A percentile compares a stretch with the other conserved stretches of the same genome.
Conservation (phyloP, 257 asterid genomes). For the Fraxinus pennsylvanica region DNA sequence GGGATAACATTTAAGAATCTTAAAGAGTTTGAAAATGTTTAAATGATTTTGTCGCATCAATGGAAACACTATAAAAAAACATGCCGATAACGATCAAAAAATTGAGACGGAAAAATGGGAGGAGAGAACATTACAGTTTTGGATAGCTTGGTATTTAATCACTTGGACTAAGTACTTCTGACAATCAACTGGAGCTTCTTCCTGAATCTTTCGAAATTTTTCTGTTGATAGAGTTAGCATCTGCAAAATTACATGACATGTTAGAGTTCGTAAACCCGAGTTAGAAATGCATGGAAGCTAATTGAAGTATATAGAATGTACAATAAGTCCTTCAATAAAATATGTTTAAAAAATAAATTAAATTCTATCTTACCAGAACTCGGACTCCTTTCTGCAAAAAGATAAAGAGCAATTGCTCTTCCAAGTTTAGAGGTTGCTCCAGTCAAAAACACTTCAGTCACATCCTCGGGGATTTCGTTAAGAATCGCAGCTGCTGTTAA, state of each 20-base stretch:
- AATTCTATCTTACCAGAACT: constrained; percentile 55
- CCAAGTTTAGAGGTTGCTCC: constrained; percentile 98
- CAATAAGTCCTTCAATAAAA: too few species aligned
- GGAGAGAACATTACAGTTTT: constrained; percentile 45
- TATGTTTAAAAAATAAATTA: too few species aligned
- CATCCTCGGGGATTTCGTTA: constrained; percentile 58
- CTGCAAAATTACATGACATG: constrained; percentile 35
- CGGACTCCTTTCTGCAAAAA: constrained; percentile 61
- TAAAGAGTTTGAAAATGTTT: too few species aligned
- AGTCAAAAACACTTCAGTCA: constrained; percentile 71
- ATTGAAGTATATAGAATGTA: too few species aligned
- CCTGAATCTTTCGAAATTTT: constrained; percentile 68
- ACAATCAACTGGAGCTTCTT: constrained; percentile 65
- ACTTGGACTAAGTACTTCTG: constrained; percentile 76
- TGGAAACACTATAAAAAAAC: too few species aligned
- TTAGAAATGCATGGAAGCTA: neutral
- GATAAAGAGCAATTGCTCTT: constrained; percentile 88
- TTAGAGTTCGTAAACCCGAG: neutral
- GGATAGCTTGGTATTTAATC: constrained; percentile 81
- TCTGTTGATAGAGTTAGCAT: constrained; percentile 80
- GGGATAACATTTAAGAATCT: too few species aligned
- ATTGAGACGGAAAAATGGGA: neutral
- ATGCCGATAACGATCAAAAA: too few species aligned
- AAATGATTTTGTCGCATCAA: too few species aligned
- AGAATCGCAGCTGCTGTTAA: constrained; percentile 92